These are phyloP conservation scores for Colletotrichum sojae DNA, from an alignment of 2,329 filamentous ascomycete genomes.

Conservation along the genomic window DNA sequence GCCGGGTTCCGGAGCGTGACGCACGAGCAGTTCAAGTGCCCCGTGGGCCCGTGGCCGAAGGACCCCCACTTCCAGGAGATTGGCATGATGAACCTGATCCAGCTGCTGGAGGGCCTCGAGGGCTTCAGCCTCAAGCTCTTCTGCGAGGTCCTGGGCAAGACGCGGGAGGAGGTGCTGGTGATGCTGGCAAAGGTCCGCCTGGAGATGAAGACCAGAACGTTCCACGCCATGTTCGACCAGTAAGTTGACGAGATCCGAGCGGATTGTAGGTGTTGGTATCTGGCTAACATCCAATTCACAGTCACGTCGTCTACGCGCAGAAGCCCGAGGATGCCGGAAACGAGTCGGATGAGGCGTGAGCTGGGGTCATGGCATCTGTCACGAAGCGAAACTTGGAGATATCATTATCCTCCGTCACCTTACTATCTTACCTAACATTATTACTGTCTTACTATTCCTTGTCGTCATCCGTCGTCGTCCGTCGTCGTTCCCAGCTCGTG, in stretches of 20 bases:
- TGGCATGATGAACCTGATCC: slow-evolving; percentile 42
- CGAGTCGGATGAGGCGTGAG: not conserved
- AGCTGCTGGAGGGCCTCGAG: slow-evolving; percentile 43
- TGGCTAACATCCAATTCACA: not conserved
- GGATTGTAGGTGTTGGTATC: not conserved
- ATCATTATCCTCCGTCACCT: too few relatives aligned
- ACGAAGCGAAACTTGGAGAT: not conserved
- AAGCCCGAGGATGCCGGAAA: not conserved
- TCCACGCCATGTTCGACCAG: not conserved
- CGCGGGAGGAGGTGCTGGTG: slow-evolving; percentile 42
- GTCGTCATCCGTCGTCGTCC: too few relatives aligned
- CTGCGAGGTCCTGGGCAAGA: slow-evolving; percentile 49
- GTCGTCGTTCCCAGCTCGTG: too few relatives aligned
- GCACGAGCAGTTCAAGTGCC: slow-evolving; percentile 49
- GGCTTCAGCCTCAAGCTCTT: slow-evolving; percentile 46
- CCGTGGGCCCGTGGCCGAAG: slow-evolving; percentile 30
- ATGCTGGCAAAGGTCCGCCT: not conserved
- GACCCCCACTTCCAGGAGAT: slow-evolving; percentile 49
- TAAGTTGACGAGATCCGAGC: not conserved
- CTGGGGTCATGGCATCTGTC: not conserved
- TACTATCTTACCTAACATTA: too few relatives aligned
- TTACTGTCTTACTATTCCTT: too few relatives aligned
- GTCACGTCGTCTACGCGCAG: not conserved
- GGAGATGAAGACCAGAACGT: not conserved
- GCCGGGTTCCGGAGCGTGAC: slow-evolving; percentile 55